Evolutionary conservation across 164 flowering plant species (phyloP).

Genomic region (Aristolochia fimbriata): DNA sequence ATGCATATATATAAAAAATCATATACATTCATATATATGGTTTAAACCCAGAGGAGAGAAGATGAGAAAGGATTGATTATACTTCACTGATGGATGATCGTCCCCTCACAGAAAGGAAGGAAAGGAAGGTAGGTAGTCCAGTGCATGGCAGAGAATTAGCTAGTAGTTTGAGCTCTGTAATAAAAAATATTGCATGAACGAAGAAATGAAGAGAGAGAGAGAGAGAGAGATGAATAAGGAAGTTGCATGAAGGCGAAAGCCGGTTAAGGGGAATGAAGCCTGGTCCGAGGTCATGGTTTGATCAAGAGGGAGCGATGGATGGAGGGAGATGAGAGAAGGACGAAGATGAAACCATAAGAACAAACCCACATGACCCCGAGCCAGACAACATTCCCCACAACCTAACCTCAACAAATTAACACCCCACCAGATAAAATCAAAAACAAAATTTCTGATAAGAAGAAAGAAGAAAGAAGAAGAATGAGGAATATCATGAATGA

Average conservation of each 20-base stretch:
- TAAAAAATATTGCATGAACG: no score
- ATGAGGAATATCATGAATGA: background rate
- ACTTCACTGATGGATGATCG: background rate
- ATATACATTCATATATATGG: background rate
- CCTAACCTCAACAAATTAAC: background rate
- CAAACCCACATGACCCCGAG: conserved; percentile 6
- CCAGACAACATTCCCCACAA: conserved; percentile 14
- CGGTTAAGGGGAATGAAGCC: conserved; percentile 36
- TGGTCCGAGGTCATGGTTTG: conserved; percentile 27
- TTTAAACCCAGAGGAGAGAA: background rate
- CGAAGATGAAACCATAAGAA: no score
- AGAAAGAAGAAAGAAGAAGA: background rate
- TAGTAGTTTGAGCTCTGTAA: no score
- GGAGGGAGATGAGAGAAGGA: no score
- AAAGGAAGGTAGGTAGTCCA: no score
- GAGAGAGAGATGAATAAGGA: no score
- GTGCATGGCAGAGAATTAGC: no score
- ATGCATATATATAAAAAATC: background rate
- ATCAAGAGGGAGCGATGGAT: no score
- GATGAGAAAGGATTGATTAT: background rate
- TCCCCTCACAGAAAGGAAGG: background rate
- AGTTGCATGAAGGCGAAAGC: background rate
- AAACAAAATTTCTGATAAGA: background rate
- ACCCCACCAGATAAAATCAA: no score
- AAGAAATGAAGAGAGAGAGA: no score